A percentile compares a stretch with the other conserved stretches of the same genome.
phyloP scores from a whole-genome alignment of 352 stramenopile species.

The Pythium brachiatum region DNA sequence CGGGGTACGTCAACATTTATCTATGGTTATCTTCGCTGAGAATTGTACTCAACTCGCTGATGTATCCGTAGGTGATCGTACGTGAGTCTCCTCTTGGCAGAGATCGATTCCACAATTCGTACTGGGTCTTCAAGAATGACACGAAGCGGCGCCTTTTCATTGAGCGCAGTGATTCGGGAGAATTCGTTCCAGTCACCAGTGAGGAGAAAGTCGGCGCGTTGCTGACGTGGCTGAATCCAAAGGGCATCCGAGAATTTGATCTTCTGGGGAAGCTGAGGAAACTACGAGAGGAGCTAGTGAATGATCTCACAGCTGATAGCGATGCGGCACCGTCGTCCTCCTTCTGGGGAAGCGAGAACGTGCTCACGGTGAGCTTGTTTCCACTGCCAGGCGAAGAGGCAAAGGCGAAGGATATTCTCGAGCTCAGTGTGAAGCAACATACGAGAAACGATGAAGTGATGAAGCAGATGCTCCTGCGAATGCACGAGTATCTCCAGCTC shows the following conservation, averaged over 20 bases:
- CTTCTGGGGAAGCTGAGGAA: slow-evolving; percentile 53
- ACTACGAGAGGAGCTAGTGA: slow-evolving; percentile 34
- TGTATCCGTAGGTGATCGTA: slow-evolving; percentile 43
- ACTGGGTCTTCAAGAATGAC: slow-evolving; percentile 78
- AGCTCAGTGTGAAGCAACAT: slow-evolving; percentile 39
- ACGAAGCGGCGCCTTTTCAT: slow-evolving; percentile 60
- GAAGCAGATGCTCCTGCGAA: slow-evolving; percentile 59
- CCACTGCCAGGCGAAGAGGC: slow-evolving; percentile 53
- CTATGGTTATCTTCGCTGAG: neutral
- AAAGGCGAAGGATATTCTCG: slow-evolving; percentile 43
- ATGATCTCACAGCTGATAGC: slow-evolving; percentile 9
- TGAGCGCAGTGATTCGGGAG: slow-evolving; percentile 57
- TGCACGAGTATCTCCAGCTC: slow-evolving; percentile 53
- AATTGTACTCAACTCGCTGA: neutral
- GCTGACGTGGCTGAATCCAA: slow-evolving; percentile 72
- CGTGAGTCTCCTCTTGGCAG: slow-evolving; percentile 63
- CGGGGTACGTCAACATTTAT: slow-evolving; percentile 14
- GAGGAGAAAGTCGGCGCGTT: slow-evolving; percentile 38
- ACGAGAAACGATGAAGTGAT: slow-evolving; percentile 46
- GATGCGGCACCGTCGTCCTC: neutral
- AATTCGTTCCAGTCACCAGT: slow-evolving; percentile 50
- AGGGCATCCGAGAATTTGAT: slow-evolving; percentile 63
- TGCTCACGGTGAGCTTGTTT: slow-evolving; percentile 49
- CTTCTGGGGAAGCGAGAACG: slow-evolving; percentile 23
- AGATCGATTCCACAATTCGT: slow-evolving; percentile 77